Base-by-base conservation (phyloP, 768 basidiomycete species). In the Leucosporidium scottii region DNA sequence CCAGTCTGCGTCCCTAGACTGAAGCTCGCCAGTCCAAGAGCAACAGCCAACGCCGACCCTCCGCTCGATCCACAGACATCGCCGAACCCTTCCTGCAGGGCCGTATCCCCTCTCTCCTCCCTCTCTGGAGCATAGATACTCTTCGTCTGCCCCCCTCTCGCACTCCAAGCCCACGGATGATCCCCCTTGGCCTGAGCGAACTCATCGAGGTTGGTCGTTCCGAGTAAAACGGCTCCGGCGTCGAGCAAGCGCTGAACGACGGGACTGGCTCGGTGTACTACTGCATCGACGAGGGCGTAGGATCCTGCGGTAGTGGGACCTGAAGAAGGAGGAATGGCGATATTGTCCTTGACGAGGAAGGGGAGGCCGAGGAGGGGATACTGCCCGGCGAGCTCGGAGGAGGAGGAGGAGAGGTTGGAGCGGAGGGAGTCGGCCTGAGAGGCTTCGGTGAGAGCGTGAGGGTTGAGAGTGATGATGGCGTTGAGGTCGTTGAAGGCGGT, bases 141-240 rank as follows among this genome's bases (percentile, higher is more conserved):
- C 25, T 15, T 25, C 53, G 18, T 54, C 53, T 54, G 53, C 6
- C 53, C 53, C 3, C 53, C 53, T 5, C 53, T 25, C 25, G 53
- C 53, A 21, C 53, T 54, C 53, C 53, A 54, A 15, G 9, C 53
- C 53, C 53, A 54, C 27, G 53, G 53, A 27, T 54, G 53, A 54
- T 54, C 53, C 28, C 53, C 53, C 25, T 54, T 54, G 4, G 53
- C 53, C 53, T 54, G 53, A 10, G 66, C 66, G 30, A 67, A 62
- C 44, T 67, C 59, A 25, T 67, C 66, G 25, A 67, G 53, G 27
- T 67, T 67, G 10, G 61, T 62, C 56, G 60, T 67, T 0, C 66
- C 66, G 30, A 67, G 36, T 10, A 62, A 21, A 23, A 67, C 30
- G 10, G 53, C 66, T 2, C 66, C 66, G 1, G 60, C 66, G 12